Percentiles rank a stretch among this genome's conserved stretches.
Conservation (phyloP, 345 rosid genomes). For the Ceriops decandra region DNA sequence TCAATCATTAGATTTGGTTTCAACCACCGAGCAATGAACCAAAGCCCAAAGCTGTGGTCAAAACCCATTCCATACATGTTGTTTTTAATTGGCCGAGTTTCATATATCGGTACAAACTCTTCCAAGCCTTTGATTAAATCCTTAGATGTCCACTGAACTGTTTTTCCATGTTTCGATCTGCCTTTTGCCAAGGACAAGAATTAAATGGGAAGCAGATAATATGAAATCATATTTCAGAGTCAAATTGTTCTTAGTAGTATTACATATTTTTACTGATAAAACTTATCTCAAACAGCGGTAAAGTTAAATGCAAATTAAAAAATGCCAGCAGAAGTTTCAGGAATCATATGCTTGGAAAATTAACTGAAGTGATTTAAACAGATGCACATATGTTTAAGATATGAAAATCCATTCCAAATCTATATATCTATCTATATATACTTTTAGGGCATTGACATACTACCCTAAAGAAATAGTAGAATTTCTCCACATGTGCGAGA, state of each 20-base stretch:
- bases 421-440: too few species aligned
- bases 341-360: not conserved
- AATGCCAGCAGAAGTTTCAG: not conserved
- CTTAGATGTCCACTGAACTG: slow-evolving; percentile 91
- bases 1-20: slow-evolving; percentile 96
- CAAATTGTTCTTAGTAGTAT: not conserved
- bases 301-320: too few species aligned
- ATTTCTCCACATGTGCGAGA: too few species aligned
- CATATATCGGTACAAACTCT: slow-evolving; percentile 92
- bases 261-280: too few species aligned
- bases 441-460: not conserved
- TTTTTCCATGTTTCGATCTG: slow-evolving; percentile 99
- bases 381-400: not conserved
- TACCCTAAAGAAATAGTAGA: too few species aligned
- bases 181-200: slow-evolving; percentile 77
- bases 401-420: not conserved
- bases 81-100: slow-evolving; percentile 89
- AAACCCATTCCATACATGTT: slow-evolving; percentile 98
- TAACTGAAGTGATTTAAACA: not conserved
- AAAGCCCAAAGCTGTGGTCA: slow-evolving; percentile 98
- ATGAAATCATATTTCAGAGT: slow-evolving; percentile 10
- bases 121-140: slow-evolving; percentile 84
- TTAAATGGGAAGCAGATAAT: slow-evolving; percentile 39
- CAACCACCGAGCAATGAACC: slow-evolving; percentile 86
- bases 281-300: too few species aligned